Evolutionary conservation across 331 rosid genomes (phyloP).

Genomic region (Erythrophleum ivorense): DNA sequence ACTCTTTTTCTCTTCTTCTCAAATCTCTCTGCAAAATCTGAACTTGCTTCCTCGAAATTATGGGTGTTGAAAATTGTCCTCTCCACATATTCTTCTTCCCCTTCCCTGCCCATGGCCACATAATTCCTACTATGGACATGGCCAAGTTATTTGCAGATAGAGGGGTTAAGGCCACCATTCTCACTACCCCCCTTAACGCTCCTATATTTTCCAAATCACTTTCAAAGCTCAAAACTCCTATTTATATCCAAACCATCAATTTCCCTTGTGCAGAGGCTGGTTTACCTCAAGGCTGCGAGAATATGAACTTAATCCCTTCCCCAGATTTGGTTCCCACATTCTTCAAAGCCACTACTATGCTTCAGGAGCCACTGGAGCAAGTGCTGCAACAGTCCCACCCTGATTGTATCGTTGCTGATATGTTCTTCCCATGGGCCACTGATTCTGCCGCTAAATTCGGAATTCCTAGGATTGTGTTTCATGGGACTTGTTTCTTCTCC

Average conservation of each 20-base stretch:
- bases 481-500: neutral
- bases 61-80: slow-evolving; percentile 2
- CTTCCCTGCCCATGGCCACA: slow-evolving; percentile 44
- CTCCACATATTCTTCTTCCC: slow-evolving; percentile 51
- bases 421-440: slow-evolving; percentile 23
- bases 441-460: neutral
- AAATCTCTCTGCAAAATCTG: neutral
- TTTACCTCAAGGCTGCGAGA: neutral
- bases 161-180: neutral
- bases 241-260: neutral
- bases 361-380: neutral
- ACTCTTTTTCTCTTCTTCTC: neutral
- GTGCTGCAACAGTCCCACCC: neutral
- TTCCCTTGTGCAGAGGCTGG: slow-evolving; percentile 1
- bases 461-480: neutral
- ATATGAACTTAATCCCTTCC: neutral
- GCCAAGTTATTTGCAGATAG: slow-evolving; percentile 25
- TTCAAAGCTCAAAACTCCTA: neutral
- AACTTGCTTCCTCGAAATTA: neutral
- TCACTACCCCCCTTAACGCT: neutral
- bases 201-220: neutral
- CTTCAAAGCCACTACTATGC: neutral
- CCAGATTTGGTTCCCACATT: neutral
- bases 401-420: neutral
- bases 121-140: slow-evolving; percentile 49